A percentile compares a stretch with the other conserved stretches of the same genome.
Conservation (phyloP, 345 rosid species). For the Acer yangbiense region DNA sequence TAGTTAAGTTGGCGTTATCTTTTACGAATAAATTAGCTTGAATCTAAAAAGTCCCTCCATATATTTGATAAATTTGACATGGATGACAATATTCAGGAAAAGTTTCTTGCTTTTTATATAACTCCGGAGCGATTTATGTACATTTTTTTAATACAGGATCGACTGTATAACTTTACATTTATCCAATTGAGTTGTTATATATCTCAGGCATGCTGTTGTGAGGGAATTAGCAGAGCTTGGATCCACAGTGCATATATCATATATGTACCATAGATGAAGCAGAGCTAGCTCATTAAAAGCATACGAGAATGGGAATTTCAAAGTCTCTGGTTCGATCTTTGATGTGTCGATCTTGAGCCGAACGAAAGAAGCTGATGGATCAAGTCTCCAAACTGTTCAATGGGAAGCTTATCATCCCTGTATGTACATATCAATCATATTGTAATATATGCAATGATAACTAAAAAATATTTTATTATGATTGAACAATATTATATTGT, state of each 20-base stretch:
- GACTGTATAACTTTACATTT: too few species aligned
- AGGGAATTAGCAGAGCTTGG: slow-evolving; percentile 73
- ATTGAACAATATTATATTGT: not conserved
- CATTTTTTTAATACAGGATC: too few species aligned
- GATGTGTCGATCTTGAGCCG: slow-evolving; percentile 36
- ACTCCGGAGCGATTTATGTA: too few species aligned
- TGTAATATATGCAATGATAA: not conserved
- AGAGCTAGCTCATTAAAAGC: slow-evolving; percentile 49
- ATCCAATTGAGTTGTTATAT: too few species aligned
- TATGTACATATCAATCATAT: slow-evolving; percentile 2
- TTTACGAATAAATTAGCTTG: too few species aligned
- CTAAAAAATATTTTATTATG: not conserved
- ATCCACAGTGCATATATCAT: slow-evolving; percentile 60
- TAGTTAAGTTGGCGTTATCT: too few species aligned
- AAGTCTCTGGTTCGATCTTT: slow-evolving; percentile 40
- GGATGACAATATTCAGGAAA: too few species aligned
- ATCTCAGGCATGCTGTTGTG: slow-evolving; percentile 51
- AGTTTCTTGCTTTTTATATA: too few species aligned
- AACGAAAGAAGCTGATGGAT: slow-evolving; percentile 34
- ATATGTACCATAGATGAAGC: slow-evolving; percentile 58
- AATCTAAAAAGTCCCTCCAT: too few species aligned
- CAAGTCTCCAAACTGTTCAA: slow-evolving; percentile 25
- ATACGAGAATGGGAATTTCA: slow-evolving; percentile 36
- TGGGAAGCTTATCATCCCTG: slow-evolving; percentile 44
- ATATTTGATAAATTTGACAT: too few species aligned